Conservation (phyloP, 1,284 basidiomycete species). For the Puccinia triticina region DNA sequence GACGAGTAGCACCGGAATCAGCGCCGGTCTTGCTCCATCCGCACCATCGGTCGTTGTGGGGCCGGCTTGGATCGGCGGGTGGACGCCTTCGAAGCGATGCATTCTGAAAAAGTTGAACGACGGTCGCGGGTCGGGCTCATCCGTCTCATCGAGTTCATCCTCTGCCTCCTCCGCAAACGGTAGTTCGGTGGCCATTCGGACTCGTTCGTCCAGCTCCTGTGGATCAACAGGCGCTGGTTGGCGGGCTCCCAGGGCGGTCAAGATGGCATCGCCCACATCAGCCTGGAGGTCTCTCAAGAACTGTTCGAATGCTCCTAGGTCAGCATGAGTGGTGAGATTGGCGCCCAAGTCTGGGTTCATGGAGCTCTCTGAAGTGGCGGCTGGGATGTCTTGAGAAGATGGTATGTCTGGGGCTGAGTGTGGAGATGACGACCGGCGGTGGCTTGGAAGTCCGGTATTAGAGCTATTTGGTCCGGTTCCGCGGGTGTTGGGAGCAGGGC, state of each 20-base stretch:
- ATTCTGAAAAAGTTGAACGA: slow-evolving; percentile 33
- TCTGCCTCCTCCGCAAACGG: neutral
- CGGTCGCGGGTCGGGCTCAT: neutral
- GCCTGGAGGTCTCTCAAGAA: slow-evolving; percentile 20
- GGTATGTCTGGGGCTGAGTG: slow-evolving; percentile 72
- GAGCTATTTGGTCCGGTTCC: neutral
- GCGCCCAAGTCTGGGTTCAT: no score
- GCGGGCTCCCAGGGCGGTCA: neutral
- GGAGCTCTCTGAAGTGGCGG: neutral
- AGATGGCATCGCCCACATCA: slow-evolving; percentile 24
- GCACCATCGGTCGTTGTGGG: neutral
- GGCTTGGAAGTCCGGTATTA: slow-evolving; percentile 43
- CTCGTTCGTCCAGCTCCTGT: neutral
- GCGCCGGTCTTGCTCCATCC: neutral
- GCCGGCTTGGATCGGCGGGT: neutral
- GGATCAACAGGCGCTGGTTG: neutral
- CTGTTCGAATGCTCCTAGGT: neutral
- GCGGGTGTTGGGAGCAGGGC: neutral
- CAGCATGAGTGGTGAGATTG: no score
- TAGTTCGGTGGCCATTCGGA: neutral
- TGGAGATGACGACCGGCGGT: slow-evolving; percentile 62
- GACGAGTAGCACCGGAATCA: slow-evolving; percentile 32
- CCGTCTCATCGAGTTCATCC: neutral
- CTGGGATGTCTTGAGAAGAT: slow-evolving; percentile 54
- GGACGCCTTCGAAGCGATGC: slow-evolving; percentile 29